Conservation (phyloP, 2,329 filamentous ascomycete genomes). For the Hypoxylon sp. region DNA sequence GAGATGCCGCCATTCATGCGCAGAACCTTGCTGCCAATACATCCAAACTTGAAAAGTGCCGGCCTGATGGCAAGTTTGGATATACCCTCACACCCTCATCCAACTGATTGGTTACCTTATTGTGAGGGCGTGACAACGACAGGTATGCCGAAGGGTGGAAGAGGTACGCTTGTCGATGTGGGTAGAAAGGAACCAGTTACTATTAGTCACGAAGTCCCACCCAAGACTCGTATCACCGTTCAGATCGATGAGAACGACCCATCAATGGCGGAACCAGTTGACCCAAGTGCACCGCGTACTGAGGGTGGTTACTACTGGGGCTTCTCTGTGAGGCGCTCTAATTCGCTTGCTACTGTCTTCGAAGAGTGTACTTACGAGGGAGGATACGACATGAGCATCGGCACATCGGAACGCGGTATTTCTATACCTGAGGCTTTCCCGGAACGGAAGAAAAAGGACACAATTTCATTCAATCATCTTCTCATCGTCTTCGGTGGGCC, state of each 20-base stretch:
- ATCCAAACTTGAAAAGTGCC: conserved; percentile 81
- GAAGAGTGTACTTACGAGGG: conserved; percentile 81
- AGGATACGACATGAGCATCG: conserved; percentile 87
- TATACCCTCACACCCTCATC: conserved; percentile 86
- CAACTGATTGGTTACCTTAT: conserved; percentile 83
- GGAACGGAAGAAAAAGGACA: conserved; percentile 56
- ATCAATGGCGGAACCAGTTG: conserved; percentile 71
- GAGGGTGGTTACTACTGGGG: conserved; percentile 91
- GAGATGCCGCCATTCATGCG: conserved; percentile 89
- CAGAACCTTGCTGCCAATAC: conserved; percentile 80
- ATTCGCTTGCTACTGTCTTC: conserved; percentile 79
- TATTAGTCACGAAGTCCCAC: conserved; percentile 74
- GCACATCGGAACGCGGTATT: conserved; percentile 83
- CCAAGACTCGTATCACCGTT: conserved; percentile 81
- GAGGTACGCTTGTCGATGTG: conserved; percentile 71
- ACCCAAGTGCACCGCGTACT: conserved; percentile 78
- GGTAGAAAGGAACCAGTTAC: conserved; percentile 69
- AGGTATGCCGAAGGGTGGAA: conserved; percentile 58
- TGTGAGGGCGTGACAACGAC: conserved; percentile 80
- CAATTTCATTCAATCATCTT: conserved; percentile 75
- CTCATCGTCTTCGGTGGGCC: conserved; percentile 87
- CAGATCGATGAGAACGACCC: conserved; percentile 69
- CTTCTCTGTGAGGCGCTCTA: conserved; percentile 77
- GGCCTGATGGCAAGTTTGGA: conserved; percentile 83
- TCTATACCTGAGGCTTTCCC: conserved; percentile 65